These are phyloP conservation scores for Barbatosphaeria neglecta DNA, from an alignment of 495 filamentous ascomycete genomes.

Conservation along the genomic window DNA sequence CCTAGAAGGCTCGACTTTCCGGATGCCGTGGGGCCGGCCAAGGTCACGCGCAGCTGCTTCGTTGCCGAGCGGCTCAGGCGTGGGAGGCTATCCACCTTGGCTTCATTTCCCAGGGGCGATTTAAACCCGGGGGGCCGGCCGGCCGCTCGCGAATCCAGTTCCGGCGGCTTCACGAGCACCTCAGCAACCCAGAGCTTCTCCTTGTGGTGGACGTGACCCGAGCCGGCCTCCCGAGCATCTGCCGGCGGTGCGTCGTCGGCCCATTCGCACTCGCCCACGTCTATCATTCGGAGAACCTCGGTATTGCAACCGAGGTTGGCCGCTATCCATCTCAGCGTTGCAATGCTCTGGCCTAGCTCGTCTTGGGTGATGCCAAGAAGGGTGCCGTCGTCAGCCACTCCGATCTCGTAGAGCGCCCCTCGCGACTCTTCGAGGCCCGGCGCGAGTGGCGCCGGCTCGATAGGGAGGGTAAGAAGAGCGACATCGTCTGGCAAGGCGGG, in stretches of 20 bases:
- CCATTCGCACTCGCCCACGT: slow-evolving; percentile 83
- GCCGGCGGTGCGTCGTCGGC: slow-evolving; percentile 22
- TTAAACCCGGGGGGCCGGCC: neutral
- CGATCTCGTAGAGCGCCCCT: slow-evolving; percentile 92
- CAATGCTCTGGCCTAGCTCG: slow-evolving; percentile 82
- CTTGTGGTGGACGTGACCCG: slow-evolving; percentile 11
- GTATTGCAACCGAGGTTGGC: slow-evolving; percentile 80
- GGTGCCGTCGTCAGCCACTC: slow-evolving; percentile 86
- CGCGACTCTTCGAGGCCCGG: slow-evolving; percentile 85
- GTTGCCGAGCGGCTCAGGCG: slow-evolving; percentile 26
- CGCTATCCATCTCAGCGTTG: slow-evolving; percentile 77
- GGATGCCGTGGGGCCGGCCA: slow-evolving; percentile 83
- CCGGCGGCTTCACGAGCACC: slow-evolving; percentile 43
- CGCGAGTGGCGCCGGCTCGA: slow-evolving; percentile 51
- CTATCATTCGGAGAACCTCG: slow-evolving; percentile 71
- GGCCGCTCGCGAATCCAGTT: slow-evolving; percentile 14
- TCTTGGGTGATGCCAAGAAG: slow-evolving; percentile 83
- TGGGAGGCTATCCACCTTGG: neutral
- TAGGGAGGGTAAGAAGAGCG: slow-evolving; percentile 36
- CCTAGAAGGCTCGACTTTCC: slow-evolving; percentile 90
- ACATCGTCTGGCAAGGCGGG: slow-evolving; percentile 59
- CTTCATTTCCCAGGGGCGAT: neutral
- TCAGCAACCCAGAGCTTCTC: slow-evolving; percentile 81
- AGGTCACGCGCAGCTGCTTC: slow-evolving; percentile 78
- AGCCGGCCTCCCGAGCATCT: slow-evolving; percentile 1